Base-by-base conservation (phyloP, 2,329 filamentous ascomycete species). In the Sporothrix inflata region DNA sequence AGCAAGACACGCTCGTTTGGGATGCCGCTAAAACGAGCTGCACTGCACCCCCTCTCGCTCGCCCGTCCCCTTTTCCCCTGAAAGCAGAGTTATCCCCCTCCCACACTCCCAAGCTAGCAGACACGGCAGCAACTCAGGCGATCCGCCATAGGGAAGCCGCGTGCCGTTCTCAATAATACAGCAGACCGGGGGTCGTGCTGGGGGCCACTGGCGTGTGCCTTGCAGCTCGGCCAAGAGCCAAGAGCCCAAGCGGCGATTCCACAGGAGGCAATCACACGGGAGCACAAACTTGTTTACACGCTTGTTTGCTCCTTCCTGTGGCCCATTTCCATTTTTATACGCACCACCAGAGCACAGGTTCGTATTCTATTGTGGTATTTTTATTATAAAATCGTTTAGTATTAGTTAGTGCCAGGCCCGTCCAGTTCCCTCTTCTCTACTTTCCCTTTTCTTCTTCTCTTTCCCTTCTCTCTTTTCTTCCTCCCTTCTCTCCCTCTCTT, bases 231-330 rank as follows among this genome's bases (percentile, higher is more conserved):
- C 65, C 45, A 49, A 49, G 45, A 38, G 45, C 42, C 16, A n/a
- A 49, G 42, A 63, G 60, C 60, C 60, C 60, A 65, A 65, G 60
- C 60, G 60, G 40, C 38, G 38, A 65, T 65, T 65, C 60, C 30
- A 61, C 57, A 40, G 57, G 30, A 61, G 19, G 57, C 57, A 65
- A 51, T 53, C 38, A 45, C 60, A 49, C 63, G 27, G 42, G 24
- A 21, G 65, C 27, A 65, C 60, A 67, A 67, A 67, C 27, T 67
- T 67, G 65, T 67, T 67, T 67, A 67, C 65, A 51, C 63, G 45
- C 63, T 67, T 67, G 63, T 67, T 49, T 67, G 42, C 45, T 34
- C 24, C 42, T 42, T 66, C 40, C 63, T 21, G 42, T n/a, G 60
- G 34, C 40, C 42, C 27, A 45, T 45, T 63, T 63, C 38, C 38